Conservation (phyloP, 2,329 filamentous ascomycete genomes). For the Ophiosphaerella korrae region DNA sequence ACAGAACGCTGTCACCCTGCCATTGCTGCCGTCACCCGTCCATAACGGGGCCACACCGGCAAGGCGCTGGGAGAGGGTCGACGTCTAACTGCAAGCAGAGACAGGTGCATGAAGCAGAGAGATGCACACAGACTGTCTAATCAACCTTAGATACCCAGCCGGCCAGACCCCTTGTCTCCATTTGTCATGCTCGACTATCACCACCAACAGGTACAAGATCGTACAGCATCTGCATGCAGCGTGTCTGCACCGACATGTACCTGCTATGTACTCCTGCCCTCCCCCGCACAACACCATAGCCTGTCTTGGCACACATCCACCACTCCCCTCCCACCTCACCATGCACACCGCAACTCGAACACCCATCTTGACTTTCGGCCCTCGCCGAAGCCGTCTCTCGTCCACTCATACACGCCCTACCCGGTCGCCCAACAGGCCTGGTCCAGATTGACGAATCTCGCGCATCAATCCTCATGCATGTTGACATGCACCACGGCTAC, state of each 20-base stretch:
- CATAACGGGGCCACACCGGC: background rate
- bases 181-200: slow-evolving; percentile 1
- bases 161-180: background rate
- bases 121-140: background rate
- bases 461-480: too few species aligned
- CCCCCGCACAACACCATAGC: slow-evolving; percentile 17
- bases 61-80: background rate
- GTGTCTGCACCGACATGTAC: background rate
- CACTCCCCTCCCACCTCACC: slow-evolving; percentile 12
- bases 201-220: background rate
- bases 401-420: too few species aligned
- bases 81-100: background rate
- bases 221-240: background rate
- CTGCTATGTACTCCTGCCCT: background rate
- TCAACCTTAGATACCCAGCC: too few species aligned
- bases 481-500: too few species aligned
- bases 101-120: background rate
- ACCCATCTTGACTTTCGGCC: too few species aligned
- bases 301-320: slow-evolving; percentile 4
- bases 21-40: background rate
- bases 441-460: too few species aligned
- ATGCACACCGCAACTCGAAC: slow-evolving; percentile 18
- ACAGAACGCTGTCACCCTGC: too few species aligned
- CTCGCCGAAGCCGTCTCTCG: too few species aligned
- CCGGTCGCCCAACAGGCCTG: too few species aligned